Evolutionary conservation across 139 green algal genomes (phyloP), one percentile per base, ranked within the genome.

Genomic region (Axilococcus clingmanii): DNA sequence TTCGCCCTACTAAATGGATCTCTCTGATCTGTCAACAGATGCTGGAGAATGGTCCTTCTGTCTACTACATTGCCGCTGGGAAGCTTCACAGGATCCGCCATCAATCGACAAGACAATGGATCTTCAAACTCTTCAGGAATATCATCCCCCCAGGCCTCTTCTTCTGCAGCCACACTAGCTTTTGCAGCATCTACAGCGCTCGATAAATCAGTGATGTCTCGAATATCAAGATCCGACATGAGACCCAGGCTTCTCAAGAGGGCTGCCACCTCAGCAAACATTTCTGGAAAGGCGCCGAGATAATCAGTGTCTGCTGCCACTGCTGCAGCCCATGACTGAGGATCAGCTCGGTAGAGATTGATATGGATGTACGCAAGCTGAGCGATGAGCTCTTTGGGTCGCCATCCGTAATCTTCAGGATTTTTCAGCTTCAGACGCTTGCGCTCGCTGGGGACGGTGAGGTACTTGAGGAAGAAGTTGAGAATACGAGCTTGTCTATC

Each of bases 401-500:
- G 59, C 74, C 93, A 97, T 50, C 67, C 71, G 63, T 87, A 93
- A 57, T 93, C 82, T 46, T 93, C 74, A 3, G 81, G 81, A 43
- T 97, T 73, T 42, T 80, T 80, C 4, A 90, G 48, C 52, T 82
- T 82, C 30, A 93, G 69, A 63, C 70, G 73, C 44, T 68, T 69
- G 9, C 84, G 65, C 55, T 88, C 65, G 33, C 31, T 36, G 17
- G 63, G 63, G 19, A 66, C 37, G 30, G 83, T 85, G 9, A 98
- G 80, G 70, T 91, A 85, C 38, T 79, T 62, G 20, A 98, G 72
- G 66, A 99, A 99, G 69, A 96, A 99, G 69, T 98, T 88, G 52
- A 96, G 78, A 72, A 88, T 95, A 43, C 59, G 68, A 5, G 87
- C 83, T 11, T 94, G 65, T 11, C 91, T 76, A 12, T 82, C 69